phyloP scores from a whole-genome alignment of 345 rosid genomes.

The Cardamine occulta region DNA sequence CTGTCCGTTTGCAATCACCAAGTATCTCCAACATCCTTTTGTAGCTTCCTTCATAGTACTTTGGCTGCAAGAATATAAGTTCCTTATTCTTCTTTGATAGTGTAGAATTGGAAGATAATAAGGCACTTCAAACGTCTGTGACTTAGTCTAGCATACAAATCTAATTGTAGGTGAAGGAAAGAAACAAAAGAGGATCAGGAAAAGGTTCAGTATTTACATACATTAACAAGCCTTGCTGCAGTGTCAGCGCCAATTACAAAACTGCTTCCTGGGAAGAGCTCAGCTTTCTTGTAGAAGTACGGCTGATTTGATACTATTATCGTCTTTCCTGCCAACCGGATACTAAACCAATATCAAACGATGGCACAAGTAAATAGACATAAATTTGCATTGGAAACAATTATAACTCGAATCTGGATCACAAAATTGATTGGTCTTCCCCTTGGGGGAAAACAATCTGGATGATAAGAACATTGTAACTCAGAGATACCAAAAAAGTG shows the following conservation, averaged over 20 bases:
- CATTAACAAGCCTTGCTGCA: conserved; percentile 81
- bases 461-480: conserved; percentile 11
- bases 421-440: neutral
- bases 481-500: conserved; percentile 23
- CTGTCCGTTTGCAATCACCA: conserved; percentile 66
- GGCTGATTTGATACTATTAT: conserved; percentile 95
- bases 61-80: conserved; percentile 59
- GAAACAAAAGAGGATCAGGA: conserved; percentile 1
- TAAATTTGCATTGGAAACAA: conserved; percentile 15
- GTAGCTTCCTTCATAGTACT: conserved; percentile 72
- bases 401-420: conserved; percentile 20
- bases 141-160: conserved; percentile 26
- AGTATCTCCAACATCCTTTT: conserved; percentile 76
- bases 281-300: conserved; percentile 90
- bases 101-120: conserved; percentile 15
- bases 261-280: conserved; percentile 91
- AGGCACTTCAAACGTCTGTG: conserved; percentile 7
- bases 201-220: conserved; percentile 40
- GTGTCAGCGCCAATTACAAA: conserved; percentile 96
- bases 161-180: neutral
- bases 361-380: conserved; percentile 1
- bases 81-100: conserved; percentile 7
- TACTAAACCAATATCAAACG: conserved; percentile 25
- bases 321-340: conserved; percentile 70
- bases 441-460: neutral